A percentile compares a stretch with the other conserved stretches of the same genome.
Conservation (phyloP, 2,329 filamentous ascomycete genomes). For the Colletotrichum agaves region DNA sequence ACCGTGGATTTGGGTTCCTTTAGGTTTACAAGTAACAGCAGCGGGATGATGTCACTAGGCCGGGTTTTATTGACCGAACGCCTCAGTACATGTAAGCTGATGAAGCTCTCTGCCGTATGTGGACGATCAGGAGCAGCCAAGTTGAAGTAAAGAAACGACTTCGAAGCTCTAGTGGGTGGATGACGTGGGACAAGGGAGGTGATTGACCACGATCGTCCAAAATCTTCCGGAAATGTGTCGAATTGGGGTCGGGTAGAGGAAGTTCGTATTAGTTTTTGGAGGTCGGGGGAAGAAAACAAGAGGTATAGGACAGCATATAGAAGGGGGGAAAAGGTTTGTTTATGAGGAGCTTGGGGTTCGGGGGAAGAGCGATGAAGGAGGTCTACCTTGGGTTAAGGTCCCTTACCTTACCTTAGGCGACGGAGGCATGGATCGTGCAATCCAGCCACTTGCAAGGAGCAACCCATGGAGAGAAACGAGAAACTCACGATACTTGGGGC, state of each 20-base stretch:
- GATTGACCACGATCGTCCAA: slow-evolving; percentile 25
- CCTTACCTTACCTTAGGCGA: neutral
- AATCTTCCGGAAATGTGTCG: slow-evolving; percentile 7
- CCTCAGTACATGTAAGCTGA: neutral
- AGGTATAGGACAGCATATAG: neutral
- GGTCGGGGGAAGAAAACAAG: neutral
- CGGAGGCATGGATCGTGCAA: neutral
- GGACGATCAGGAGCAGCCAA: slow-evolving; percentile 13
- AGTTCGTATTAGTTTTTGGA: slow-evolving; percentile 20
- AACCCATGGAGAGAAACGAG: neutral
- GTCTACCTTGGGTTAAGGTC: neutral
- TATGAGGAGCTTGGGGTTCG: slow-evolving; percentile 8
- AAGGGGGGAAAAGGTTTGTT: neutral
- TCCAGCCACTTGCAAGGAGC: slow-evolving; percentile 1
- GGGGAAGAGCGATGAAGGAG: neutral
- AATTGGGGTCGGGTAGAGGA: slow-evolving; percentile 9
- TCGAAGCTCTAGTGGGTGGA: slow-evolving; percentile 20
- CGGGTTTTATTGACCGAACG: slow-evolving; percentile 13
- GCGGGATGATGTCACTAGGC: slow-evolving; percentile 26
- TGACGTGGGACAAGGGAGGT: slow-evolving; percentile 28
- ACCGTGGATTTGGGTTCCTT: neutral
- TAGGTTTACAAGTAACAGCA: neutral
- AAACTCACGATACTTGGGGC: slow-evolving; percentile 27
- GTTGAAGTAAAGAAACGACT: slow-evolving; percentile 12
- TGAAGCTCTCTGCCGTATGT: slow-evolving; percentile 12